Evolutionary conservation across 352 stramenopile genomes (phyloP).

Genomic region (Phytopythium mirpurense): DNA sequence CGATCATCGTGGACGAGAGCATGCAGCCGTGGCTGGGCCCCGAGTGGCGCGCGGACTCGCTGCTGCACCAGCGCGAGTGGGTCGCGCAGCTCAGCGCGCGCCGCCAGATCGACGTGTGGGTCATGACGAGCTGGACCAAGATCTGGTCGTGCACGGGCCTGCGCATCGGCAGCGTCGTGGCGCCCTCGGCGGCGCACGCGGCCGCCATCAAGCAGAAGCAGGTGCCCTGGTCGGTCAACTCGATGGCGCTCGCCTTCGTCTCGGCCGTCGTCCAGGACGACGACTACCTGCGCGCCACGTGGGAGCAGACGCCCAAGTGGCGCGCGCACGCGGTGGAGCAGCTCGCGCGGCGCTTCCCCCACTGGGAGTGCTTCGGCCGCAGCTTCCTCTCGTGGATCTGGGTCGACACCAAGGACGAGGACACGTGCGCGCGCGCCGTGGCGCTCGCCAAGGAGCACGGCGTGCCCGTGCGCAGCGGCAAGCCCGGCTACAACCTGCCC

Average conservation of each 20-base stretch:
- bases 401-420: conserved; percentile 76
- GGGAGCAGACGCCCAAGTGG: conserved; percentile 80
- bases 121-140: conserved; percentile 92
- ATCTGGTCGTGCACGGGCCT: conserved; percentile 91
- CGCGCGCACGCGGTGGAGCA: conserved; percentile 50
- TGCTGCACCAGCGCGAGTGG: conserved; percentile 88
- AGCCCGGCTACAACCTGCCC: conserved; percentile 85
- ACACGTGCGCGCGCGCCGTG: conserved; percentile 50
- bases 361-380: conserved; percentile 66
- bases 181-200: conserved; percentile 68
- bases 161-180: conserved; percentile 84
- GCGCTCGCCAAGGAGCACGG: conserved; percentile 75
- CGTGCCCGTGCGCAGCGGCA: conserved; percentile 81
- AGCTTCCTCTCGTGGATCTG: conserved; percentile 86
- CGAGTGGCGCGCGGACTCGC: conserved; percentile 76
- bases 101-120: conserved; percentile 83
- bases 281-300: conserved; percentile 77
- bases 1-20: conserved; percentile 89
- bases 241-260: conserved; percentile 84
- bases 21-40: conserved; percentile 89
- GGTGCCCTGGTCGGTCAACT: conserved; percentile 90
- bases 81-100: conserved; percentile 65
- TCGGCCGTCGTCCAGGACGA: conserved; percentile 78
- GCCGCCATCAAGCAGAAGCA: conserved; percentile 88
- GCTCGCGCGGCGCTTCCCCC: conserved; percentile 54